These are phyloP conservation scores for Fragilaria radians DNA, from an alignment of 108 stramenopile species.

Conservation along the genomic window DNA sequence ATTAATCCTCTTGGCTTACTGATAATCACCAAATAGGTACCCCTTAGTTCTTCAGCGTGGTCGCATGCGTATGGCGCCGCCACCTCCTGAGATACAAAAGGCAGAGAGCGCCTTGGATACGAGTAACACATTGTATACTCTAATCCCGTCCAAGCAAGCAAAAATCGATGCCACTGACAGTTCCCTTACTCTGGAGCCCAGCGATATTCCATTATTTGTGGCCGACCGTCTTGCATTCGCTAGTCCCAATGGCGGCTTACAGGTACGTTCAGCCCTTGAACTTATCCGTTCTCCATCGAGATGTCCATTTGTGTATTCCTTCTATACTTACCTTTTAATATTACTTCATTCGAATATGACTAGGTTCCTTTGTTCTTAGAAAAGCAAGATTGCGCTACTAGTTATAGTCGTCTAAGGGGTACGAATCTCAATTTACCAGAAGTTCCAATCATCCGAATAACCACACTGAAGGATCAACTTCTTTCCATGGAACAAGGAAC, in stretches of 20 bases:
- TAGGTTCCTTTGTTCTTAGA: conserved; percentile 46
- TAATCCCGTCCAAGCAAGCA: conserved; percentile 34
- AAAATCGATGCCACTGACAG: conserved; percentile 27
- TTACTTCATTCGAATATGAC: too few relatives aligned
- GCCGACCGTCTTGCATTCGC: conserved; percentile 49
- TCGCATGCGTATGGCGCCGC: conserved; percentile 25
- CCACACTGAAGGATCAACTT: conserved; percentile 36
- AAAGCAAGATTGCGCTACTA: conserved; percentile 31
- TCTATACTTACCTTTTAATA: too few relatives aligned
- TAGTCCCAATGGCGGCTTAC: conserved; percentile 15
- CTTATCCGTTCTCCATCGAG: too few relatives aligned
- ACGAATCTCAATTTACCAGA: conserved; percentile 26
- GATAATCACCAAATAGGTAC: conserved; percentile 11
- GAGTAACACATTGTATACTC: conserved; percentile 11
- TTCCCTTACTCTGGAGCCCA: conserved; percentile 12
- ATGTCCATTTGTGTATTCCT: too few relatives aligned
- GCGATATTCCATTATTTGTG: conserved; percentile 41
- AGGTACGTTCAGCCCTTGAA: not conserved
- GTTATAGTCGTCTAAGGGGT: conserved; percentile 38
- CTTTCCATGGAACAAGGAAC: conserved; percentile 50
- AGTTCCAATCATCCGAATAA: conserved; percentile 29
- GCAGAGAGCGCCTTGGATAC: conserved; percentile 15
- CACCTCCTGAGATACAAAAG: conserved; percentile 27
- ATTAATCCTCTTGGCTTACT: not conserved
- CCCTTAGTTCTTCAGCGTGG: conserved; percentile 44